Evolutionary conservation across 768 basidiomycete species (phyloP).

Genomic region (Mycena metata): DNA sequence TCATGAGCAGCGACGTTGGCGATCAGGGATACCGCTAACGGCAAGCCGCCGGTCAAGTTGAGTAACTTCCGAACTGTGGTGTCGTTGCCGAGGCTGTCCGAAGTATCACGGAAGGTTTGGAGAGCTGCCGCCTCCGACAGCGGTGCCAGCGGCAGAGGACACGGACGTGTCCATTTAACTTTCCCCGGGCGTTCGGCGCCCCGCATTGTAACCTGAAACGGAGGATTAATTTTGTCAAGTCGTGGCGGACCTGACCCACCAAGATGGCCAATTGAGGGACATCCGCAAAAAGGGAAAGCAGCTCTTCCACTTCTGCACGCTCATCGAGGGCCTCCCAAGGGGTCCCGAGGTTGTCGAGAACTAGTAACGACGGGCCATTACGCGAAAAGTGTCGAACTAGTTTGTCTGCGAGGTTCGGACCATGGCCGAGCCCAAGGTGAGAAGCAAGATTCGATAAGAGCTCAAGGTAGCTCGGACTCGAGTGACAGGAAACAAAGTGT

Average conservation of each 20-base stretch:
- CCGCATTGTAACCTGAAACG: conserved; percentile 22
- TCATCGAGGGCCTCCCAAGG: conserved; percentile 14
- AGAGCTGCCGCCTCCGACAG: conserved; percentile 17
- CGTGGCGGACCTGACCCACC: background rate
- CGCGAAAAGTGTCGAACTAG: background rate
- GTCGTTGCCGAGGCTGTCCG: background rate
- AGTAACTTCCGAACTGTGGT: background rate
- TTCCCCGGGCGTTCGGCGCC: conserved; percentile 23
- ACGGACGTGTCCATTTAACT: conserved; percentile 25
- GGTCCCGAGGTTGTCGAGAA: conserved; percentile 29
- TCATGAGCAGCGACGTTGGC: conserved; percentile 17
- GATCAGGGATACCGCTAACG: conserved; percentile 15
- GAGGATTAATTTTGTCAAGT: background rate
- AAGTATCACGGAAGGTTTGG: conserved; percentile 20
- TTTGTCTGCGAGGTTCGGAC: background rate
- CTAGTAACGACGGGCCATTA: background rate
- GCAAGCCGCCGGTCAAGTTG: conserved; percentile 13
- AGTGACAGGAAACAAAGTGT: conserved; percentile 23
- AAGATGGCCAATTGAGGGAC: conserved; percentile 7
- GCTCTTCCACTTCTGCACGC: conserved; percentile 8
- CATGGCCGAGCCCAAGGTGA: conserved; percentile 9
- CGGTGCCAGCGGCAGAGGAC: conserved; percentile 16
- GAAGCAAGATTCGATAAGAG: conserved; percentile 11
- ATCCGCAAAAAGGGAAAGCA: conserved; percentile 15
- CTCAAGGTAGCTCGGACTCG: background rate